Conservation (phyloP, 2,329 filamentous ascomycete species). For the Hypoxylon sp. region DNA sequence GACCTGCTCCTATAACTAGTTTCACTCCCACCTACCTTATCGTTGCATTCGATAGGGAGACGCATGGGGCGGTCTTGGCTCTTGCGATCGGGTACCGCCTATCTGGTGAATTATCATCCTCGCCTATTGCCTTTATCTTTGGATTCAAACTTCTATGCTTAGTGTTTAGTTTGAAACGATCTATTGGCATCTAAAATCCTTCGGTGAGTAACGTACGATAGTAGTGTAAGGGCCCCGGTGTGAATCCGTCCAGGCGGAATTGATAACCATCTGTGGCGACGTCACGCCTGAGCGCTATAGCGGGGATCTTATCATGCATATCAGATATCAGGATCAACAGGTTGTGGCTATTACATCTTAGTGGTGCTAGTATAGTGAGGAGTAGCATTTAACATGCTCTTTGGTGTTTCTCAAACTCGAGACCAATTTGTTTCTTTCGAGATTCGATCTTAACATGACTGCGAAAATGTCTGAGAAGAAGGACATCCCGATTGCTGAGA, state of each 20-base stretch:
- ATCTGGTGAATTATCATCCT: slow-evolving; percentile 17
- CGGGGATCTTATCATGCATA: slow-evolving; percentile 43
- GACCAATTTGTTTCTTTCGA: not conserved
- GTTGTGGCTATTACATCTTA: slow-evolving; percentile 12
- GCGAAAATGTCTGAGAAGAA: slow-evolving; percentile 44
- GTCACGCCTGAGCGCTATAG: slow-evolving; percentile 20
- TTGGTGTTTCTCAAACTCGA: slow-evolving; percentile 5
- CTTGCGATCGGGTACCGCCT: slow-evolving; percentile 27
- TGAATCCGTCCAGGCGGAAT: not conserved
- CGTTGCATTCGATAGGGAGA: slow-evolving; percentile 26
- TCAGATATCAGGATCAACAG: slow-evolving; percentile 16
- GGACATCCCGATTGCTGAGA: slow-evolving; percentile 14
- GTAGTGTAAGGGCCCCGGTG: slow-evolving; percentile 1
- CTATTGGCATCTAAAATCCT: not conserved
- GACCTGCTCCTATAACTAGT: slow-evolving; percentile 14
- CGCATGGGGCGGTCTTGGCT: slow-evolving; percentile 1
- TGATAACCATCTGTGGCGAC: slow-evolving; percentile 17
- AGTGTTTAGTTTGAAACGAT: not conserved
- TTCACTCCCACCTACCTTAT: slow-evolving; percentile 19
- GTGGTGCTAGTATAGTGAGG: slow-evolving; percentile 22
- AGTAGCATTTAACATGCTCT: slow-evolving; percentile 29
- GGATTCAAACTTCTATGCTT: not conserved
- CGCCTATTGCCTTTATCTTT: slow-evolving; percentile 3
- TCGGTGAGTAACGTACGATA: not conserved
- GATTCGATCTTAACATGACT: not conserved